Evolutionary conservation across 495 filamentous ascomycete genomes (phyloP), one percentile per base, ranked within the genome.

Genomic region (Lasiosphaeria miniovina): DNA sequence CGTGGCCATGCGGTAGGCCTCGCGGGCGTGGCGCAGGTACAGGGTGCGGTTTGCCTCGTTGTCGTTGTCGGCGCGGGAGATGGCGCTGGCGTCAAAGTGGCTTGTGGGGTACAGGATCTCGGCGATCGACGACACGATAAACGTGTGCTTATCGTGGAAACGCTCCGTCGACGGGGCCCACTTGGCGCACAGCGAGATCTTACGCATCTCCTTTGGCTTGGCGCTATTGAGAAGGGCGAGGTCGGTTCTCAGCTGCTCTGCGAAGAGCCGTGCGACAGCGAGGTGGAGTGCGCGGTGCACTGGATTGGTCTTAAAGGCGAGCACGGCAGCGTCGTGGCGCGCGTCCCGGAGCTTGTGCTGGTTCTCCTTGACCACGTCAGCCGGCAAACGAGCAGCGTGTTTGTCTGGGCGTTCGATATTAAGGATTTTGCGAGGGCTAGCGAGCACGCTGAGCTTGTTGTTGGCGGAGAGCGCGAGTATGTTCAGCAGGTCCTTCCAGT

Each of bases 401-500:
- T 46, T n/a, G 4, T 49, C 6, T 57, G 57, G 43, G 66, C 57
- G 12, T 52, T 49, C 59, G 14, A 67, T 59, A 54, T 75, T 73
- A 45, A 81, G 69, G 12, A 76, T 56, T 1, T 61, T 62, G 24
- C 34, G 33, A 2, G 69, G 71, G 55, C 74, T 50, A 17, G 59
- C 63, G 10, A 70, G 55, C 1, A 67, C 59, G 33, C 66, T 59
- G 10, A 80, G 67, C 58, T 71, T 60, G 34, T 66, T 64, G 59
- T 76, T 71, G 33, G 64, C 75, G 4, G 69, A 67, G 2, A 82
- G 66, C 6, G 63, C 72, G 7, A 82, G 62, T 34, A 81, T 69
- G 60, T 82, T 82, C 24, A 79, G 65, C 17, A 81, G 67, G 57
- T 81, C 77, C 59, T 80, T 77, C 75, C 77, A 81, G 62, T 82